phyloP scores from a whole-genome alignment of 2,329 filamentous ascomycete species.

The Penicillium sp. region DNA sequence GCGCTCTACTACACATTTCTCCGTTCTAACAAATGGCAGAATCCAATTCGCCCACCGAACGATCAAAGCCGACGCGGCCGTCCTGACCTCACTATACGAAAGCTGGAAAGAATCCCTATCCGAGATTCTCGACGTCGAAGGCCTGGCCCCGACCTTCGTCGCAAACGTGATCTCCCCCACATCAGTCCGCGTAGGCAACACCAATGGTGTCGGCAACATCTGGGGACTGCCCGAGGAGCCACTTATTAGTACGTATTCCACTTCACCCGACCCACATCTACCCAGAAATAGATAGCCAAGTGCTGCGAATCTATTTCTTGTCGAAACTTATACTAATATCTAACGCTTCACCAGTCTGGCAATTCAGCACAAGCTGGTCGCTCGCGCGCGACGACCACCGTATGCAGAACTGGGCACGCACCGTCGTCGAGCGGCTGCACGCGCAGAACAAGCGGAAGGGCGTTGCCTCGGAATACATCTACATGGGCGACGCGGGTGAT shows the following conservation, averaged over 20 bases:
- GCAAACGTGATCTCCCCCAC: constrained; percentile 36
- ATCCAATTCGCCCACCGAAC: constrained; percentile 45
- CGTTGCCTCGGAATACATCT: constrained; percentile 41
- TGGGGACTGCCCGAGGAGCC: constrained; percentile 43
- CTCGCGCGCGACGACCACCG: constrained; percentile 42
- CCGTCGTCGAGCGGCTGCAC: constrained; percentile 35
- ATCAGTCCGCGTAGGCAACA: constrained; percentile 36
- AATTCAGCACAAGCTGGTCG: constrained; percentile 46
- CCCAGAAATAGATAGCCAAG: no score
- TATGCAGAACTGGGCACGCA: constrained; percentile 39
- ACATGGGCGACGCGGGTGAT: constrained; percentile 45
- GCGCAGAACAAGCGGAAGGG: constrained; percentile 36
- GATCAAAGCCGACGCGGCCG: constrained; percentile 41
- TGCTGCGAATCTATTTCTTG: no score
- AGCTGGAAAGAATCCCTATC: constrained; percentile 42
- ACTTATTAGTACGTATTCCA: constrained; percentile 34
- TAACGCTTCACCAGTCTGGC: no score
- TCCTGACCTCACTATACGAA: constrained; percentile 39
- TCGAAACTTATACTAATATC: no score
- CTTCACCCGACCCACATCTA: not conserved
- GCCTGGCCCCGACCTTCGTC: constrained; percentile 46
- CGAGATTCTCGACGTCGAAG: constrained; percentile 40
- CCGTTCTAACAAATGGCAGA: constrained; percentile 18
- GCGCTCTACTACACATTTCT: no score
- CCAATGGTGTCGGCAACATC: constrained; percentile 46